Evolutionary conservation across 2,329 filamentous ascomycete genomes (phyloP).

Genomic region (Colletotrichum sp.): DNA sequence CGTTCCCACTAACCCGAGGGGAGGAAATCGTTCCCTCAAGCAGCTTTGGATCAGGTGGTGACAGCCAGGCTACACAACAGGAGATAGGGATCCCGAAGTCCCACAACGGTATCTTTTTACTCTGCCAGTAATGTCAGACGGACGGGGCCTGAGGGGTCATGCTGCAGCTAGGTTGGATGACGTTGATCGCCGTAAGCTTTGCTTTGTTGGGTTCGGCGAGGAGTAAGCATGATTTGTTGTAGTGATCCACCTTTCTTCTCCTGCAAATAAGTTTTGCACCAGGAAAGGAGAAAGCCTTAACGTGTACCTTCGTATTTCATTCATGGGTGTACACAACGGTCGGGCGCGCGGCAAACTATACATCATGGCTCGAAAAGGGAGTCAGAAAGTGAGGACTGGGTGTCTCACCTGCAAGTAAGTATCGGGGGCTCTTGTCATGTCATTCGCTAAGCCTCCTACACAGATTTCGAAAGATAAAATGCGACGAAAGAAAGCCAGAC

Average conservation of each 20-base stretch:
- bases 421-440: neutral
- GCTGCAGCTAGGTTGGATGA: neutral
- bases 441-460: neutral
- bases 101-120: neutral
- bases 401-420: constrained; percentile 62
- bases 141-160: neutral
- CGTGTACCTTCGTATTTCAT: too few species aligned
- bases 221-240: neutral
- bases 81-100: neutral
- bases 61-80: neutral
- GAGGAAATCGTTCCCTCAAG: neutral
- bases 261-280: too few species aligned
- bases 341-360: rapidly evolving
- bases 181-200: neutral
- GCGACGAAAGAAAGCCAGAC: constrained; percentile 57
- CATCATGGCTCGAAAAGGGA: constrained; percentile 38
- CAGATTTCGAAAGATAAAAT: constrained; percentile 61
- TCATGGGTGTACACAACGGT: rapidly evolving
- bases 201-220: neutral
- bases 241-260: neutral
- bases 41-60: neutral
- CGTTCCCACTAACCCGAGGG: rapidly evolving
- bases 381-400: constrained; percentile 50
- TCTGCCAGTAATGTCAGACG: neutral
- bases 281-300: too few species aligned